Conservation (phyloP, 257 asterid species). For the Prunella vulgaris region DNA sequence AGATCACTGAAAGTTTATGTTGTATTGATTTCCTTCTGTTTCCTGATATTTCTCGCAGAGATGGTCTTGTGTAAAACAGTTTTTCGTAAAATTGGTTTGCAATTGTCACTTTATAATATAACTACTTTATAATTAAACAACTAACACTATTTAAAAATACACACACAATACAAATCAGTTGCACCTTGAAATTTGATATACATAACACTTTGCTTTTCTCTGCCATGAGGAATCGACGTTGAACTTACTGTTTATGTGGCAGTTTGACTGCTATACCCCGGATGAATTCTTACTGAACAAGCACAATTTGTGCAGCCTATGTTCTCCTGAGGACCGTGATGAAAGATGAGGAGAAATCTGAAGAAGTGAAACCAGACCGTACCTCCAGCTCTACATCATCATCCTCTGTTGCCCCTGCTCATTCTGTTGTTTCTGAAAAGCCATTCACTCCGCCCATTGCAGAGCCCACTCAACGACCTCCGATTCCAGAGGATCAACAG, state of each 20-base stretch:
- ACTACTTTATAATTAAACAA: too few species aligned
- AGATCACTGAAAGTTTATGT: neutral
- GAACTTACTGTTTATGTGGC: neutral
- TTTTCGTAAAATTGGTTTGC: too few species aligned
- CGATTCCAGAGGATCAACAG: conserved; percentile 65
- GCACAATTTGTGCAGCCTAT: conserved; percentile 44
- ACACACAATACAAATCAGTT: too few species aligned
- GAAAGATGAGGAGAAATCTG: conserved; percentile 32
- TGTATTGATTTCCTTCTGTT: neutral
- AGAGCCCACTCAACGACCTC: conserved; percentile 42
- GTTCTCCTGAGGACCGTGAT: conserved; percentile 49
- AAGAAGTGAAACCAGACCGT: conserved; percentile 30
- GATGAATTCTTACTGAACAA: neutral
- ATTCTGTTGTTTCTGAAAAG: conserved; percentile 30
- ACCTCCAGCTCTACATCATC: too few species aligned
- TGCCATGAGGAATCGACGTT: neutral
- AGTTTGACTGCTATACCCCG: neutral
- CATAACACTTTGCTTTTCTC: too few species aligned
- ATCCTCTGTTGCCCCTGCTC: conserved; percentile 27
- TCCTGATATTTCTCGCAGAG: neutral
- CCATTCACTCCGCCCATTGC: conserved; percentile 24
- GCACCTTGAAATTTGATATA: too few species aligned
- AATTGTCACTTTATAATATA: too few species aligned
- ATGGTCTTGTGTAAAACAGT: too few species aligned
- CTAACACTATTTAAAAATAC: too few species aligned